Evolutionary conservation across 2,329 filamentous ascomycete species (phyloP), one percentile per base, ranked within the genome.

Genomic region (Colletotrichum godetiae): DNA sequence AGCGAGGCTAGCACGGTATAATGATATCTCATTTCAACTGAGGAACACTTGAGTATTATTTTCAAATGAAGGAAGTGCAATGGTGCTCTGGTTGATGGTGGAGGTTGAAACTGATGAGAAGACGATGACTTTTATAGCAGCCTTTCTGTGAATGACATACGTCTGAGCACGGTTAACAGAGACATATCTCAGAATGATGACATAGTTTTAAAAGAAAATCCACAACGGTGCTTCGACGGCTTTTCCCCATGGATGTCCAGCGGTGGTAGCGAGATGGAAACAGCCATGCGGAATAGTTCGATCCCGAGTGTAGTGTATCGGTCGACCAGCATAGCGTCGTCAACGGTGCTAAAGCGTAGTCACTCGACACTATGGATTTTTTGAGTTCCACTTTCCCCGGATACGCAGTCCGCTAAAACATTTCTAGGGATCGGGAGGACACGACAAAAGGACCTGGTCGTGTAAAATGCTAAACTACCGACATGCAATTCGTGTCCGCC

Each of bases 1-100:
- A 73, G 29, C 13, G 35, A 60, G 7, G 60, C 55, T 31, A 61
- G n/a, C 4, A 65, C 4, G 1, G 42, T 49, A 5, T 24, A 13
- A 3, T 52, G 66, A 42, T 49, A 37, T 35, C 29, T 73, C 70
- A 73, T 73, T 60, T 64, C n/a, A 31, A 19, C 15, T 19, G 27
- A 27, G 27, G 2, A 27, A 27, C 27, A 27, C 27, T 27, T 27
- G 27, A 27, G 27, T 27, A 27, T 27, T 2, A 27, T 2, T 27
- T 27, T 4, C 4, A 27, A 8, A 12, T 24, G 22, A 11, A 24
- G 4, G 13, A 8, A n/a, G 6, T 15, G 19, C 10, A n/a, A 8
- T 3, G 7, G 19, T 6, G 19, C 6, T 49, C 7, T 49, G 42
- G 7, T 3, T 49, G 42, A 22, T 5, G 37, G 10, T 11, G 7